Evolutionary conservation across 345 rosid species (phyloP).

Genomic region (Eucalyptus curtisii): DNA sequence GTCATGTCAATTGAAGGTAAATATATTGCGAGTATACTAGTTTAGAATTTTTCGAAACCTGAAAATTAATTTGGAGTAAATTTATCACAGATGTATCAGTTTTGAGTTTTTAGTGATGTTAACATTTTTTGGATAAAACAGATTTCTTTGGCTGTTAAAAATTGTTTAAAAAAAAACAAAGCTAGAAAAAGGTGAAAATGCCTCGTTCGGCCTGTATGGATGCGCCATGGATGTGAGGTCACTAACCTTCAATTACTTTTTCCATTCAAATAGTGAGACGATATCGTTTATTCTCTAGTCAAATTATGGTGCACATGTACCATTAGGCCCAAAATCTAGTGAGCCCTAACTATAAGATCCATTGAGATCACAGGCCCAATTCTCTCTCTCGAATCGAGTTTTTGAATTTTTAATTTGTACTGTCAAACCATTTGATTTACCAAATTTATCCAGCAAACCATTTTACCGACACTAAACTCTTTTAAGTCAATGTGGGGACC

Average conservation of each 20-base stretch:
- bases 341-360: neutral
- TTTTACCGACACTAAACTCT: neutral
- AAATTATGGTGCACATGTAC: neutral
- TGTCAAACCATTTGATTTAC: neutral
- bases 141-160: neutral
- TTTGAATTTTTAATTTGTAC: neutral
- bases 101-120: no score
- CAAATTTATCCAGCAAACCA: neutral
- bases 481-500: neutral
- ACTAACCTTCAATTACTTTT: no score
- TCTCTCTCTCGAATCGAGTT: neutral
- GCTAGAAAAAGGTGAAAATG: neutral
- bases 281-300: neutral
- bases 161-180: no score
- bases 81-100: rapidly evolving
- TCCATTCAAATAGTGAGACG: no score
- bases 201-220: neutral
- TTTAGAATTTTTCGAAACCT: no score
- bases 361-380: neutral
- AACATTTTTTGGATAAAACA: no score
- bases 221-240: neutral
- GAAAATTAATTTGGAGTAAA: no score
- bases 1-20: no score
- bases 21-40: no score
- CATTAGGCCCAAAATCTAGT: neutral